A percentile compares a stretch with the other conserved stretches of the same genome.
These are phyloP conservation scores for Ambrosia trifida DNA, from an alignment of 129 eudicot genomes.

Conservation along the genomic window DNA sequence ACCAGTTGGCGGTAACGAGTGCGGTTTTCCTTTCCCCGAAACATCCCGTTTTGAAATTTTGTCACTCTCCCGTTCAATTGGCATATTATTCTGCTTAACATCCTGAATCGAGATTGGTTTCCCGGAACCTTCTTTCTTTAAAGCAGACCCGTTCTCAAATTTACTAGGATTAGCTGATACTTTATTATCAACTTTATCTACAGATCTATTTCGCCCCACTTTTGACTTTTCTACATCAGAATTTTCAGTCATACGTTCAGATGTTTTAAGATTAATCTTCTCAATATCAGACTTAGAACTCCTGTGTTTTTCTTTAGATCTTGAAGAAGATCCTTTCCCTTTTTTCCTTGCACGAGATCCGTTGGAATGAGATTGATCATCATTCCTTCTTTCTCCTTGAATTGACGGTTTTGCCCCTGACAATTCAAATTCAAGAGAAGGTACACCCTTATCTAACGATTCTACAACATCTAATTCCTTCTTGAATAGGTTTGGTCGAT, in stretches of 20 bases:
- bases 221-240: conserved; percentile 40
- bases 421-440: conserved; percentile 37
- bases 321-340: conserved; percentile 63
- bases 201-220: conserved; percentile 48
- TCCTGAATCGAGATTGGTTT: conserved; percentile 40
- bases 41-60: conserved; percentile 53
- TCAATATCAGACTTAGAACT: conserved; percentile 50
- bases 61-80: conserved; percentile 41
- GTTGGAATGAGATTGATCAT: conserved; percentile 33
- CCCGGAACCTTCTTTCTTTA: conserved; percentile 50
- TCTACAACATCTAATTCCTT: conserved; percentile 45
- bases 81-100: conserved; percentile 43
- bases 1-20: conserved; percentile 65
- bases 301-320: conserved; percentile 58
- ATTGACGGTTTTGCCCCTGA: conserved; percentile 35
- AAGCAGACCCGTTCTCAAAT: conserved; percentile 38
- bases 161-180: conserved; percentile 38
- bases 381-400: conserved; percentile 34
- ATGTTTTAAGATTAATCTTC: conserved; percentile 43
- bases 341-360: conserved; percentile 45
- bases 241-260: conserved; percentile 36
- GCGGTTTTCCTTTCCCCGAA: conserved; percentile 55
- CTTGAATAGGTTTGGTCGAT: conserved; percentile 32
- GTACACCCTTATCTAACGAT: conserved; percentile 35
- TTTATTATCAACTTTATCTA: conserved; percentile 38